Conservation (phyloP, 2,329 filamentous ascomycete genomes). For the Epichloe aotearoae region DNA sequence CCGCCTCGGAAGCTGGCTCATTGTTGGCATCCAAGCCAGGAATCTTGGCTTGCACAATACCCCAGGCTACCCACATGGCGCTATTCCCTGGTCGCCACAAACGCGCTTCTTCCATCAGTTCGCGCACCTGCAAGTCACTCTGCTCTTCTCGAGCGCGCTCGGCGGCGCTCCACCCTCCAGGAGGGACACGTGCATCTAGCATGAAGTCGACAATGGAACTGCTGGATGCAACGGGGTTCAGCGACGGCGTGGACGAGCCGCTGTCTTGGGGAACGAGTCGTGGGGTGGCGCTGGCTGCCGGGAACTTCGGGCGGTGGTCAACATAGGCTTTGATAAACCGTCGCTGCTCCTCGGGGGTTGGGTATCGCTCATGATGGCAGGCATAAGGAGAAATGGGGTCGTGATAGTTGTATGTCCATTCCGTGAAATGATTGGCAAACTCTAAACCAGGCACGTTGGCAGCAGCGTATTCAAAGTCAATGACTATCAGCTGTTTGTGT, state of each 20-base stretch:
- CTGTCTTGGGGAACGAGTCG: constrained; percentile 32
- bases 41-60: constrained; percentile 85
- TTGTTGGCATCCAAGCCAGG: constrained; percentile 46
- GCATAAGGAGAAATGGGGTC: constrained; percentile 49
- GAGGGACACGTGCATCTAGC: constrained; percentile 58
- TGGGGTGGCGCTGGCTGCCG: constrained; percentile 37
- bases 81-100: constrained; percentile 83
- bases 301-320: constrained; percentile 60
- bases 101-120: constrained; percentile 63
- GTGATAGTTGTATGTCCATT: constrained; percentile 98
- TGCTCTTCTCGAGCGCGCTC: constrained; percentile 50
- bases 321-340: constrained; percentile 82
- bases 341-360: constrained; percentile 66
- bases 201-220: constrained; percentile 58
- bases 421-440: constrained; percentile 95
- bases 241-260: constrained; percentile 22
- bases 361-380: constrained; percentile 60
- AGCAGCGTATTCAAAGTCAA: constrained; percentile 94
- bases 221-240: constrained; percentile 24
- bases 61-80: constrained; percentile 90
- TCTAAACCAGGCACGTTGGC: constrained; percentile 79
- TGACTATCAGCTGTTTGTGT: constrained; percentile 92
- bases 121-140: constrained; percentile 53
- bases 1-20: constrained; percentile 24
- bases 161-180: constrained; percentile 34